A percentile compares a stretch with the other conserved stretches of the same genome.
These are phyloP conservation scores for Pythium periplocum DNA, from an alignment of 352 stramenopile species.

Conservation along the genomic window DNA sequence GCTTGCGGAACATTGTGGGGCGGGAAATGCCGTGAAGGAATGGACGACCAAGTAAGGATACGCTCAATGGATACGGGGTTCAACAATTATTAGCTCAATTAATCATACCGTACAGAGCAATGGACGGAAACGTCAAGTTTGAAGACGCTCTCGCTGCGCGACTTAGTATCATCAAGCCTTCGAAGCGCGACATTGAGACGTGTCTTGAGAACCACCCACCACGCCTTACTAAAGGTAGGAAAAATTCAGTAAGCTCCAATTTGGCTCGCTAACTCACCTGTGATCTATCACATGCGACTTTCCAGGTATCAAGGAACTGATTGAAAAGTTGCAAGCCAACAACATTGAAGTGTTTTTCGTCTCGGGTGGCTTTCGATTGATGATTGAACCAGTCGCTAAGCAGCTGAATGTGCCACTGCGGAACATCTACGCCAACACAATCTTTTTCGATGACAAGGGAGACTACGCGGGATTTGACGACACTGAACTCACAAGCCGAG, in stretches of 20 bases:
- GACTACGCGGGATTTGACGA: slow-evolving; percentile 93
- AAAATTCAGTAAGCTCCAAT: too few species aligned
- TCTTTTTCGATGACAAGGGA: slow-evolving; percentile 90
- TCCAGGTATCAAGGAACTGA: slow-evolving; percentile 83
- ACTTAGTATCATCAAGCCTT: slow-evolving; percentile 95
- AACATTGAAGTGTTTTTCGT: slow-evolving; percentile 96
- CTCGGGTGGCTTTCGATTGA: slow-evolving; percentile 97
- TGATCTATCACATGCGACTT: neutral
- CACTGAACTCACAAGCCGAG: slow-evolving; percentile 90
- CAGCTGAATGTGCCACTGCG: slow-evolving; percentile 73
- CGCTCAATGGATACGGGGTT: neutral
- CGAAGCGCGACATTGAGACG: slow-evolving; percentile 75
- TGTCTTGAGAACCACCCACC: slow-evolving; percentile 91
- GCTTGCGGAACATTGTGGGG: slow-evolving; percentile 94
- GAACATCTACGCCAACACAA: slow-evolving; percentile 98
- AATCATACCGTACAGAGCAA: slow-evolving; percentile 69
- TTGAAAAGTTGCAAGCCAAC: slow-evolving; percentile 86
- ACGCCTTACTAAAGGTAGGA: slow-evolving; percentile 74
- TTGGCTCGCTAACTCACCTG: slow-evolving; percentile 7
- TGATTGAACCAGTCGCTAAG: slow-evolving; percentile 97
- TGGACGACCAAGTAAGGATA: slow-evolving; percentile 88
- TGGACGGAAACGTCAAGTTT: slow-evolving; percentile 98
- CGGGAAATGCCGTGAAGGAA: slow-evolving; percentile 90
- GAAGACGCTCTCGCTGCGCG: slow-evolving; percentile 95
- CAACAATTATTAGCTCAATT: neutral